phyloP scores from a whole-genome alignment of 495 filamentous ascomycete species.

The Neurospora sp. region DNA sequence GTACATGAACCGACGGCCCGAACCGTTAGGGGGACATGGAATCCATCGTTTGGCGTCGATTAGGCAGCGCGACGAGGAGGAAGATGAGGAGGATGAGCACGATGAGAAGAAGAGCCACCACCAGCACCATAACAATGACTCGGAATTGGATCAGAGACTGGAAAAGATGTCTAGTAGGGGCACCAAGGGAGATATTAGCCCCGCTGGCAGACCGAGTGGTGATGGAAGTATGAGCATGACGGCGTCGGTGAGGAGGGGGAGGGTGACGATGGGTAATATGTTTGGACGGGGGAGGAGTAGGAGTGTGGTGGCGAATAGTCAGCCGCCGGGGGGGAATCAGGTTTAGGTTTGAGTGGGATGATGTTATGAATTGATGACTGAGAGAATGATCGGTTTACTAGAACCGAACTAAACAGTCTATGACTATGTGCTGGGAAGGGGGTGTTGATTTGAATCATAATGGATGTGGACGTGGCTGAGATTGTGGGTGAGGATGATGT shows the following conservation, averaged over 20 bases:
- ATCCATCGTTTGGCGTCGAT: slow-evolving; percentile 13
- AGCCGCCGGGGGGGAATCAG: not conserved
- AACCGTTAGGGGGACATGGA: not conserved
- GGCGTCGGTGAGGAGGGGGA: not conserved
- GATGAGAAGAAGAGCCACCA: not conserved
- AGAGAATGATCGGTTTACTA: not conserved
- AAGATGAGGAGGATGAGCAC: slow-evolving; percentile 1
- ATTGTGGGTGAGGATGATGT: not conserved
- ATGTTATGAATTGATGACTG: not conserved
- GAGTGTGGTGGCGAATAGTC: not conserved
- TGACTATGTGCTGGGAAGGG: not conserved
- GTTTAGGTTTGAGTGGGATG: not conserved
- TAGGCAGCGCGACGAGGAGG: slow-evolving; percentile 14
- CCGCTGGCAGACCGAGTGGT: not conserved
- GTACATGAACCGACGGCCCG: slow-evolving; percentile 15
- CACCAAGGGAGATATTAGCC: not conserved
- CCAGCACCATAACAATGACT: not conserved
- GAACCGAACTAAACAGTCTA: not conserved
- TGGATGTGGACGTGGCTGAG: not conserved
- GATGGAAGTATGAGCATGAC: not conserved
- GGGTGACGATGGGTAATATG: not conserved
- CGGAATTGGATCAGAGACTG: slow-evolving; percentile 4
- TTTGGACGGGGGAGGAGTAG: not conserved
- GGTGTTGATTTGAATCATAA: not conserved
- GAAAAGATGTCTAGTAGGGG: slow-evolving; percentile 10